A percentile compares a stretch with the other conserved stretches of the same genome.
Evolutionary conservation across 768 basidiomycete species (phyloP).

Genomic region (Fomitopsis pulvina): DNA sequence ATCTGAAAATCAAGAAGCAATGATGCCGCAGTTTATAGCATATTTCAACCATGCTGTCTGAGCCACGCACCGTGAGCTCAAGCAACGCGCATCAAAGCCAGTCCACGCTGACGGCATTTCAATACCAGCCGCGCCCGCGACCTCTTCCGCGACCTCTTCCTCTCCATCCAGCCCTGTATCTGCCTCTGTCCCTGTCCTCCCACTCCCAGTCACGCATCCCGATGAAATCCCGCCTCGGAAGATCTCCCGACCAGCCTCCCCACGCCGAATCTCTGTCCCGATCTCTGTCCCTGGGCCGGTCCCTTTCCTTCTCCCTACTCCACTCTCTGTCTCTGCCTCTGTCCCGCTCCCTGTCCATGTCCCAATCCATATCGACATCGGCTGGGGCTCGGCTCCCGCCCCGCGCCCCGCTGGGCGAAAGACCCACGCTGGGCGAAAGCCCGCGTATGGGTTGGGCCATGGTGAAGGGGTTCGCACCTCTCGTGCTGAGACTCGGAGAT

Average conservation of each 20-base stretch:
- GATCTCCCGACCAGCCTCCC: background rate
- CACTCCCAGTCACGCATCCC: background rate
- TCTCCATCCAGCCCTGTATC: background rate
- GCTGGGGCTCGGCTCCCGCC: background rate
- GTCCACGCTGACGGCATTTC: no score
- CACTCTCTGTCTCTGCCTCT: background rate
- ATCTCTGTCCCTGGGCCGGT: conserved; percentile 1
- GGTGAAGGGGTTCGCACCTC: background rate
- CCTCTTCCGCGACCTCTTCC: background rate
- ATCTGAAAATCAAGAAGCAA: background rate
- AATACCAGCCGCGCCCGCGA: background rate
- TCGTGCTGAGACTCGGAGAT: background rate
- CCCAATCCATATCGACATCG: background rate
- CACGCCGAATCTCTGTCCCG: background rate
- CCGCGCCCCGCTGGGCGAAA: background rate
- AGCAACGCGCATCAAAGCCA: no score
- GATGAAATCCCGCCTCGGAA: background rate
- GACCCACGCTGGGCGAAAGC: background rate
- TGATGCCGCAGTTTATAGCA: background rate
- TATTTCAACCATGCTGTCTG: no score
- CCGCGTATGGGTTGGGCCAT: background rate
- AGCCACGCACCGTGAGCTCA: no score
- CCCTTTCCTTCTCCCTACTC: background rate
- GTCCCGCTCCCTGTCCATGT: background rate
- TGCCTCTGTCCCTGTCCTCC: background rate